phyloP scores from a whole-genome alignment of 768 basidiomycete species.

The Pulveroboletus sp. region DNA sequence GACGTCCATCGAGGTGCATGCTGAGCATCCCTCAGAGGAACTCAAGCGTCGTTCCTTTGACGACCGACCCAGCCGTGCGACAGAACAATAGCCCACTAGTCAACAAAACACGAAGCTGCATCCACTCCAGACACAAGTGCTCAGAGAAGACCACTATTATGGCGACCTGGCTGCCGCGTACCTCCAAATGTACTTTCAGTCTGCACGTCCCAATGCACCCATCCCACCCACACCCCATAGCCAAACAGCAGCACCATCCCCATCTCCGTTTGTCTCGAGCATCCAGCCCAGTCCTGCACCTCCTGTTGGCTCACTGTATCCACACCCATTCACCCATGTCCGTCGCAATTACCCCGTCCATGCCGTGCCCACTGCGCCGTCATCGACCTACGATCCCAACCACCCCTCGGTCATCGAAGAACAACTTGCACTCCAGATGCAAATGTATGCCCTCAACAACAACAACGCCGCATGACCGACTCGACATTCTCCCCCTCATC shows the following conservation, averaged over 20 bases:
- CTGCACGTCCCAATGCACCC: constrained; percentile 69
- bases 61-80: constrained; percentile 18
- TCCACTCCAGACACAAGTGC: constrained; percentile 38
- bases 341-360: constrained; percentile 48
- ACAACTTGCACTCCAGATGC: constrained; percentile 72
- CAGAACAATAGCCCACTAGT: constrained; percentile 20
- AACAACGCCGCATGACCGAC: constrained; percentile 65
- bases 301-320: constrained; percentile 73
- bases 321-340: constrained; percentile 74
- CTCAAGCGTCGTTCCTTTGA: constrained; percentile 17
- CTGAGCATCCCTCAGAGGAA: constrained; percentile 24
- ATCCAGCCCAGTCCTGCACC: constrained; percentile 53
- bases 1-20: constrained; percentile 5
- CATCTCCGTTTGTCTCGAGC: constrained; percentile 60
- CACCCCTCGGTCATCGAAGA: constrained; percentile 56
- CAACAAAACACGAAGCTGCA: constrained; percentile 34
- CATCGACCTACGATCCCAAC: constrained; percentile 39
- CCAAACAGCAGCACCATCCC: constrained; percentile 71
- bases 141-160: constrained; percentile 59
- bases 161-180: constrained; percentile 61
- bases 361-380: constrained; percentile 41
- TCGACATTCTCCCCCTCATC: constrained; percentile 76
- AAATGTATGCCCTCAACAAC: constrained; percentile 71
- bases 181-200: constrained; percentile 55
- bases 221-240: constrained; percentile 79